phyloP scores from a whole-genome alignment of 345 rosid species.

The Theobroma cacao region DNA sequence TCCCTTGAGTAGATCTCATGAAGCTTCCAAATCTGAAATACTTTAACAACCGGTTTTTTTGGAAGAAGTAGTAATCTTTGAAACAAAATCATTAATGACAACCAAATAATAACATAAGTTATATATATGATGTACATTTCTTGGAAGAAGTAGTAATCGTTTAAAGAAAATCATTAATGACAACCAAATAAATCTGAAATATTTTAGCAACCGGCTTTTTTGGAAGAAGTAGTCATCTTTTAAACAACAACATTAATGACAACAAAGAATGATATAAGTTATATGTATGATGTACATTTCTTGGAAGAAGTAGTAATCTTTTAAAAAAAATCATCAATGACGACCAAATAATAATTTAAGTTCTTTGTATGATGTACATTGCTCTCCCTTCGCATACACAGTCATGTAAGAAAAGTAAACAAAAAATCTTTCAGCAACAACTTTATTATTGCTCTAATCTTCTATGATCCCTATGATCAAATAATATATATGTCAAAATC shows the following conservation, averaged over 20 bases:
- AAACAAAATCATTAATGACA: neutral
- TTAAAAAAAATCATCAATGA: neutral
- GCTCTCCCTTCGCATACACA: neutral
- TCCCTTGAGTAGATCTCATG: neutral
- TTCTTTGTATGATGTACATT: neutral
- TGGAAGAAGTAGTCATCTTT: neutral
- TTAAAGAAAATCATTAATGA: too few relatives aligned
- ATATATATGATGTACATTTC: neutral
- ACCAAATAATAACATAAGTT: neutral
- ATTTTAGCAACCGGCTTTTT: neutral
- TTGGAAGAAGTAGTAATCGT: too few relatives aligned
- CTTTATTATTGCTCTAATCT: neutral
- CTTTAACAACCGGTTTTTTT: neutral
- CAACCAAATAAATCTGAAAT: too few relatives aligned
- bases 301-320: neutral
- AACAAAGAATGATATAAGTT: neutral
- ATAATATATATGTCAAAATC: neutral
- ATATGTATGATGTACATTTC: neutral
- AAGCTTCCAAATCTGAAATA: neutral
- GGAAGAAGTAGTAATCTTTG: neutral
- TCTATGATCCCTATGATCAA: constrained; percentile 5
- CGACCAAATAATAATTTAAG: neutral
- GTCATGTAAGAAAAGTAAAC: neutral
- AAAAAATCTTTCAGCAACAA: neutral
- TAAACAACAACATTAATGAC: neutral